phyloP scores from a whole-genome alignment of 1,139 yeast genomes.

The Sugiyamaella grinbergsii region DNA sequence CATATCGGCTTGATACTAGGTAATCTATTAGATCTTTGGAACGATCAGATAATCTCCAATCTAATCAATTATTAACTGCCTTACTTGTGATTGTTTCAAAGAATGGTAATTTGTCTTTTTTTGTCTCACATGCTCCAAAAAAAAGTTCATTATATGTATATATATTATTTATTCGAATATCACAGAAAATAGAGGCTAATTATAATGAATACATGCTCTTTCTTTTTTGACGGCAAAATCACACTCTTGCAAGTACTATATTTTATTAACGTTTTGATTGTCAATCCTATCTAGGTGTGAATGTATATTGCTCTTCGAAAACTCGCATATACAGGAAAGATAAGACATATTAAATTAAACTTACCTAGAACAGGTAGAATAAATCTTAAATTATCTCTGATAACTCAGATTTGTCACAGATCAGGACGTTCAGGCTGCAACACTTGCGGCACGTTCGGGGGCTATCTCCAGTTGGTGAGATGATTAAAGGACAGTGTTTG shows the following conservation, averaged over 20 bases:
- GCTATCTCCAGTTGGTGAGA: not conserved
- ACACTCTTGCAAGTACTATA: not conserved
- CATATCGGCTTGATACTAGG: slow-evolving; percentile 7
- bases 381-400: slow-evolving; percentile 1
- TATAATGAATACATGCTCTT: not conserved
- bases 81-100: not conserved
- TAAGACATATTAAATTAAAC: slow-evolving; percentile 9
- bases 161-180: not conserved
- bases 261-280: slow-evolving; percentile 7
- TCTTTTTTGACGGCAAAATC: not conserved
- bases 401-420: not conserved
- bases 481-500: too few species aligned
- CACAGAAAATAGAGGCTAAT: too few species aligned
- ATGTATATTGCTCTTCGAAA: slow-evolving; percentile 9
- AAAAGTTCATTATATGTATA: slow-evolving; percentile 3
- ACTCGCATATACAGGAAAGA: not conserved
- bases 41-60: slow-evolving; percentile 12
- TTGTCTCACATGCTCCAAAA: not conserved
- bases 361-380: slow-evolving; percentile 3
- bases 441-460: not conserved
- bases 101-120: too few species aligned
- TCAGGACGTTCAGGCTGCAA: not conserved
- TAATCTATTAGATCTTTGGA: slow-evolving; percentile 7
- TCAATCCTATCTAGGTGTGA: not conserved
- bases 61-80: not conserved